Evolutionary conservation across 1,284 basidiomycete genomes (phyloP).

Genomic region (Kalmanozyma brasiliensis): DNA sequence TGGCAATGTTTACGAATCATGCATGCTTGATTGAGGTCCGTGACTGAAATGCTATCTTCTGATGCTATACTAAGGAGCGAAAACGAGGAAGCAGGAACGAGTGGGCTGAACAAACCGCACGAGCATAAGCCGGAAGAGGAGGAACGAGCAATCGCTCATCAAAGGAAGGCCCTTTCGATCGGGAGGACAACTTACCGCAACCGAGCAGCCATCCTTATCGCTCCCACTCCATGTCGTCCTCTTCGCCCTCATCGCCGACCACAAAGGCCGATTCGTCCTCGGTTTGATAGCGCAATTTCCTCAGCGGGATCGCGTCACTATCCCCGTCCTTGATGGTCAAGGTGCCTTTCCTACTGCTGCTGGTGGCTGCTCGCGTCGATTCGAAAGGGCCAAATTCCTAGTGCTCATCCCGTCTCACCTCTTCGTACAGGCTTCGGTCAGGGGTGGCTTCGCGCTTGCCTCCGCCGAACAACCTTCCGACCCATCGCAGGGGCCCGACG

Average conservation of each 20-base stretch:
- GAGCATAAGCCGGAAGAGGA: background rate
- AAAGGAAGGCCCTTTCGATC: conserved; percentile 30
- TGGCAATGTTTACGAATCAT: no score
- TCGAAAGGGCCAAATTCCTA: conserved; percentile 52
- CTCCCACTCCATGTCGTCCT: conserved; percentile 41
- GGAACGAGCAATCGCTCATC: background rate
- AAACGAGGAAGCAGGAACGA: no score
- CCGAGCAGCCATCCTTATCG: background rate
- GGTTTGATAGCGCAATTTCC: background rate
- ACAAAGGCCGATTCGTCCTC: conserved; percentile 9
- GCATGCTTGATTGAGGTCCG: no score
- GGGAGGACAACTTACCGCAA: background rate
- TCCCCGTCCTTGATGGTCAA: background rate
- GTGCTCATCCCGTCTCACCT: conserved; percentile 50
- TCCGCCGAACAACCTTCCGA: conserved; percentile 29
- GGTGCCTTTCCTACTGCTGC: conserved; percentile 2
- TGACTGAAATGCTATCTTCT: no score
- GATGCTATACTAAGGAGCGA: no score
- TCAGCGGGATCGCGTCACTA: conserved; percentile 14
- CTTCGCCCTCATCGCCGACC: conserved; percentile 14
- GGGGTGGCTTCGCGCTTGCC: conserved; percentile 21
- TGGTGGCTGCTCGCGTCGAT: background rate
- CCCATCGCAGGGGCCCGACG: conserved; percentile 13
- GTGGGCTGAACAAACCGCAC: no score
- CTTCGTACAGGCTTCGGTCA: conserved; percentile 48